Percentiles rank a stretch among this genome's conserved stretches.
Evolutionary conservation across 352 stramenopile species (phyloP).

Genomic region (Pythium phragmiticola): DNA sequence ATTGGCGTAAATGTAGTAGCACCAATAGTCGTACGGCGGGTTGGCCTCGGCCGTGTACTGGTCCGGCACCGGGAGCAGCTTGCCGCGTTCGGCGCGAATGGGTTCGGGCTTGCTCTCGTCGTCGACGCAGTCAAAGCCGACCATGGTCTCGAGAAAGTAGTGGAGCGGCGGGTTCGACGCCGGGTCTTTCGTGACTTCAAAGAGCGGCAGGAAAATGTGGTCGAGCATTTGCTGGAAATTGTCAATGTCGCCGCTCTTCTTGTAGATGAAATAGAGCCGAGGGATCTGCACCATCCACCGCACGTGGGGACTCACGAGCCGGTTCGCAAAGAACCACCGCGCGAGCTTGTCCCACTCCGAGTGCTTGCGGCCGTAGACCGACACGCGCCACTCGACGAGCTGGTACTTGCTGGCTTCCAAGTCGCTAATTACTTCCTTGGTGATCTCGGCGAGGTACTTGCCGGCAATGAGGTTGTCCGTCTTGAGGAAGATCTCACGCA

Average conservation of each 20-base stretch:
- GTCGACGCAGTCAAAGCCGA: constrained; percentile 99
- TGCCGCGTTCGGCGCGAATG: constrained; percentile 75
- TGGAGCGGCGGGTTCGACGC: constrained; percentile 90
- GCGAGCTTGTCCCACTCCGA: constrained; percentile 97
- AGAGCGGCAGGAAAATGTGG: constrained; percentile 98
- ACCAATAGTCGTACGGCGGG: constrained; percentile 94
- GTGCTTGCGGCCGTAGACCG: constrained; percentile 91
- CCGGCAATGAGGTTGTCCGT: constrained; percentile 97
- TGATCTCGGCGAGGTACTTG: constrained; percentile 95
- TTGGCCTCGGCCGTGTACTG: constrained; percentile 90
- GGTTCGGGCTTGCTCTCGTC: constrained; percentile 96
- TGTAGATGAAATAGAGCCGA: constrained; percentile 97
- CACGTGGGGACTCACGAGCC: constrained; percentile 91
- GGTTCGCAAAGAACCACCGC: constrained; percentile 95
- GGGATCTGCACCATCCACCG: constrained; percentile 98
- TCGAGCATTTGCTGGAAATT: constrained; percentile 98
- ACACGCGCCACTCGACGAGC: constrained; percentile 94
- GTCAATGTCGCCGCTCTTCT: constrained; percentile 87
- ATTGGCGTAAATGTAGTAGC: constrained; percentile 98
- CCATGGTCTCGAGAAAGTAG: constrained; percentile 93
- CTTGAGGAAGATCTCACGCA: constrained; percentile 99
- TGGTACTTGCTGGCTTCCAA: constrained; percentile 92
- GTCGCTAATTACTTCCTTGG: constrained; percentile 92
- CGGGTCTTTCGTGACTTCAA: constrained; percentile 96
- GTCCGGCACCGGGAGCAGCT: constrained; percentile 70